A percentile compares a stretch with the other conserved stretches of the same genome.
phyloP scores from a whole-genome alignment of 768 basidiomycete genomes.

The Russula earlei region DNA sequence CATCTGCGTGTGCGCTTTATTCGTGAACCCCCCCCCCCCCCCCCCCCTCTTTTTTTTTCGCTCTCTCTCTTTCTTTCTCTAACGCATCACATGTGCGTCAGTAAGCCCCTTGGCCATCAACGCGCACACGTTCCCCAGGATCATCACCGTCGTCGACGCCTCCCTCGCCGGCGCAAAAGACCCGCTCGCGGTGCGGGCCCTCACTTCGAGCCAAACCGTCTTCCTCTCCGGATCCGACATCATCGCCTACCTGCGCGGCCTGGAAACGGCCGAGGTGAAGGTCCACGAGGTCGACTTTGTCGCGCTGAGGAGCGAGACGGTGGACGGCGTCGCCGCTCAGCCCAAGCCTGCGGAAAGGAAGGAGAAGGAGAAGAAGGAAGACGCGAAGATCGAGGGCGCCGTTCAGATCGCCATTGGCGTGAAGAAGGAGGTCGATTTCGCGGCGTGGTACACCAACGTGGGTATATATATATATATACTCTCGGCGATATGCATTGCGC shows the following conservation, averaged over 20 bases:
- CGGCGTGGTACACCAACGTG: slow-evolving; percentile 90
- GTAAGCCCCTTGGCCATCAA: slow-evolving; percentile 78
- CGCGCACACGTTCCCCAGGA: slow-evolving; percentile 53
- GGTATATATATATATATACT: slow-evolving; percentile 23
- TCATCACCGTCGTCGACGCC: slow-evolving; percentile 67
- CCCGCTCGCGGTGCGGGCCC: slow-evolving; percentile 67
- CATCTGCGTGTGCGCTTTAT: too few relatives aligned
- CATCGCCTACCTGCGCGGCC: slow-evolving; percentile 53
- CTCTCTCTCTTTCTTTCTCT: too few relatives aligned
- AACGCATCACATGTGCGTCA: too few relatives aligned
- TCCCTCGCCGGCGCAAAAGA: slow-evolving; percentile 63
- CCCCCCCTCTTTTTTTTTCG: neutral
- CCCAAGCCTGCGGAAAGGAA: slow-evolving; percentile 29
- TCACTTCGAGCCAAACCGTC: slow-evolving; percentile 58
- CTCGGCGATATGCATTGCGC: neutral
- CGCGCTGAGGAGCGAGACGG: slow-evolving; percentile 42
- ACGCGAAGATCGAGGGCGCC: slow-evolving; percentile 76
- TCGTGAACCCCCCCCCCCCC: too few relatives aligned
- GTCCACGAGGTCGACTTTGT: slow-evolving; percentile 69
- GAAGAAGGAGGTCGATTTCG: slow-evolving; percentile 93
- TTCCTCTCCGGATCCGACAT: slow-evolving; percentile 78
- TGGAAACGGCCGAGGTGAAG: slow-evolving; percentile 58
- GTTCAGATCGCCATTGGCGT: slow-evolving; percentile 90
- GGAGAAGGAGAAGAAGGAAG: slow-evolving; percentile 49
- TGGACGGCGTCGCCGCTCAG: slow-evolving; percentile 25